Evolutionary conservation across 495 filamentous ascomycete genomes (phyloP).

Genomic region (Podospora bellae-mahoneyi): DNA sequence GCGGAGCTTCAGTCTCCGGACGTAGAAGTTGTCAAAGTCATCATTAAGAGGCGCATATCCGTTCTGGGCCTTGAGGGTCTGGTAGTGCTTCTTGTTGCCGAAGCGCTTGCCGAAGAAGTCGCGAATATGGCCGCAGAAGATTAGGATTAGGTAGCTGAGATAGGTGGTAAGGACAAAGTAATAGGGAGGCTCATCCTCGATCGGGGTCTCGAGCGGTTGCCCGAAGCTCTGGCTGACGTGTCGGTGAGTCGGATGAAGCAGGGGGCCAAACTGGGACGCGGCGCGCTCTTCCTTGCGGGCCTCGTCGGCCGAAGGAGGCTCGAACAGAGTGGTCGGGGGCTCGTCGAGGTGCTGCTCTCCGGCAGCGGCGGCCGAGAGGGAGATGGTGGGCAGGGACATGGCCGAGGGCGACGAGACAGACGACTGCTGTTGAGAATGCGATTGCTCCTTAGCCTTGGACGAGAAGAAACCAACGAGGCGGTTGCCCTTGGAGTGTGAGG

Average conservation of each 20-base stretch:
- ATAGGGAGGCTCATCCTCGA: constrained; percentile 95
- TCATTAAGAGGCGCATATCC: constrained; percentile 97
- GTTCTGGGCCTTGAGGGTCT: constrained; percentile 73
- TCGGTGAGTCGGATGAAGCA: constrained; percentile 72
- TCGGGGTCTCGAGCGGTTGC: constrained; percentile 69
- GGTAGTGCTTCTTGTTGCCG: constrained; percentile 72
- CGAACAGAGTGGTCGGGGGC: constrained; percentile 76
- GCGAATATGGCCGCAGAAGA: constrained; percentile 89
- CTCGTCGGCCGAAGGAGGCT: constrained; percentile 87
- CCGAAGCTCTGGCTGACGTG: constrained; percentile 80
- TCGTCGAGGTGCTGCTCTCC: constrained; percentile 70
- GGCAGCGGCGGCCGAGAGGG: constrained; percentile 79
- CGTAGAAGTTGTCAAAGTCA: constrained; percentile 98
- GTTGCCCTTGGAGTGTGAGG: constrained; percentile 57
- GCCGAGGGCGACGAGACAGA: constrained; percentile 52
- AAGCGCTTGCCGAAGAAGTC: constrained; percentile 99
- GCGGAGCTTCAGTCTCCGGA: constrained; percentile 82
- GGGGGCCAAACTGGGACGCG: constrained; percentile 89
- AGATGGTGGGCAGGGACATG: constrained; percentile 85
- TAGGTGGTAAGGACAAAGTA: constrained; percentile 96
- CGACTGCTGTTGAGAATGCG: constrained; percentile 51
- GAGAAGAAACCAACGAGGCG: constrained; percentile 58
- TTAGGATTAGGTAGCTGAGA: constrained; percentile 93
- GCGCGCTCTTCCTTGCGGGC: constrained; percentile 66
- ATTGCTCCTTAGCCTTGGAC: constrained; percentile 63